Evolutionary conservation across 2,329 filamentous ascomycete genomes (phyloP), one percentile per base, ranked within the genome.

Genomic region (Calonectria crousiana): DNA sequence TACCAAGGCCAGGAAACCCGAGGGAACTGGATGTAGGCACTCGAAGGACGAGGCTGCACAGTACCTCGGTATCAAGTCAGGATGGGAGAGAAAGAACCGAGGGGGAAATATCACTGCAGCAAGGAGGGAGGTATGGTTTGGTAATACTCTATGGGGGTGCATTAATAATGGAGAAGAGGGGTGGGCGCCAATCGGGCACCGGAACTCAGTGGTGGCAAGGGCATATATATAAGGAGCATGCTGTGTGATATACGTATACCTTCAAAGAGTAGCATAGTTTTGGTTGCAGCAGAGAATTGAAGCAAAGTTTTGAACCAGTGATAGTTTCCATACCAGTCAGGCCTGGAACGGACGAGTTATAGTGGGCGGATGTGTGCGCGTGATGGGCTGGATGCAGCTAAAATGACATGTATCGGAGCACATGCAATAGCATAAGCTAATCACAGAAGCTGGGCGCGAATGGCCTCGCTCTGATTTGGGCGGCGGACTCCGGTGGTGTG

Each of bases 141-240:
- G 51, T 72, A 72, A 72, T 72, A 72, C 64, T 68, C 60, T 65
- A 47, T 51, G 51, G 69, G 69, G 70, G 64, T 38, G 53, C 68
- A 56, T 64, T 72, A 69, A 72, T 72, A 49, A 53, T 26, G 68
- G 68, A 51, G 23, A 41, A 38, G 49, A 34, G 32, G 51, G 44
- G 64, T 30, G 30, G 23, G 34, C 34, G 68, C 44, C 51, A 52
- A 53, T 44, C 52, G 52, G 36, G 53, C n/a, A 67, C 18, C 60
- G 65, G 49, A 64, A 56, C 53, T 26, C 56, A 47, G 41, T n/a
- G 13, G 60, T 28, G 34, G 60, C 58, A 47, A 47, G 58, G 44
- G 49, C 58, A 71, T 65, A 53, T 53, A 53, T 62, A 71, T 56
- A 65, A 64, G 56, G 41, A 65, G 58, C 65, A 66, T 74, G 23